These are phyloP conservation scores for Trypanosoma cruzi DNA, from an alignment of 208 protist genomes.

Conservation along the genomic window DNA sequence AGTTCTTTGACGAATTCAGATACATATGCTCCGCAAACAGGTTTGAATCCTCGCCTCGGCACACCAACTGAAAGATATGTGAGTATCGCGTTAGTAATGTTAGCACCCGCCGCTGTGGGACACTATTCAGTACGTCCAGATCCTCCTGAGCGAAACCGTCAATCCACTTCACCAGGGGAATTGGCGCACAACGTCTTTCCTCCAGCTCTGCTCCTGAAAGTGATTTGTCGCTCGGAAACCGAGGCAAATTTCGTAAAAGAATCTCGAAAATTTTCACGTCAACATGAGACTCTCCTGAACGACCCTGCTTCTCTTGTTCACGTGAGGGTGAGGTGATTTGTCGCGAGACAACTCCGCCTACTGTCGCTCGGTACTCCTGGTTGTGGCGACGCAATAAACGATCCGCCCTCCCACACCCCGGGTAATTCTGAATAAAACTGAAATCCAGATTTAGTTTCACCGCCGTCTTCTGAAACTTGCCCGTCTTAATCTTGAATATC, in stretches of 20 bases:
- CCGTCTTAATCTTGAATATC: constrained; percentile 56
- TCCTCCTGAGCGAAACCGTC: constrained; percentile 64
- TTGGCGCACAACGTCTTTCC: constrained; percentile 34
- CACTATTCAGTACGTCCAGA: constrained; percentile 52
- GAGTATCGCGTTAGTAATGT: constrained; percentile 50
- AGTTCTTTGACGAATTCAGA: constrained; percentile 13
- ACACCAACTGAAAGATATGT: constrained; percentile 80
- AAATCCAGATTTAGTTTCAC: constrained; percentile 79
- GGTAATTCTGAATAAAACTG: constrained; percentile 79
- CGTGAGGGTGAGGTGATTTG: constrained; percentile 4
- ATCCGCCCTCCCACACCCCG: constrained; percentile 63
- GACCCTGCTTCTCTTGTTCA: neutral
- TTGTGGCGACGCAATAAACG: constrained; percentile 39
- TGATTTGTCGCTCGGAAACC: constrained; percentile 29
- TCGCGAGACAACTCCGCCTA: constrained; percentile 47
- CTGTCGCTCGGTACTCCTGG: constrained; percentile 42
- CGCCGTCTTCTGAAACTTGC: constrained; percentile 40
- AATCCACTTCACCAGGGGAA: constrained; percentile 75
- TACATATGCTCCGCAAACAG: constrained; percentile 41
- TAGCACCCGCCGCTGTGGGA: constrained; percentile 48
- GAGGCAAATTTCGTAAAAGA: constrained; percentile 68
- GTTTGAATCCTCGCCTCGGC: constrained; percentile 47
- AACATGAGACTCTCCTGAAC: constrained; percentile 11
- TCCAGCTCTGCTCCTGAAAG: constrained; percentile 27
- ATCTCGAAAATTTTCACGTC: constrained; percentile 61